These are phyloP conservation scores for Fusarium sulawesiense DNA, from an alignment of 2,329 filamentous ascomycete species.

Conservation along the genomic window DNA sequence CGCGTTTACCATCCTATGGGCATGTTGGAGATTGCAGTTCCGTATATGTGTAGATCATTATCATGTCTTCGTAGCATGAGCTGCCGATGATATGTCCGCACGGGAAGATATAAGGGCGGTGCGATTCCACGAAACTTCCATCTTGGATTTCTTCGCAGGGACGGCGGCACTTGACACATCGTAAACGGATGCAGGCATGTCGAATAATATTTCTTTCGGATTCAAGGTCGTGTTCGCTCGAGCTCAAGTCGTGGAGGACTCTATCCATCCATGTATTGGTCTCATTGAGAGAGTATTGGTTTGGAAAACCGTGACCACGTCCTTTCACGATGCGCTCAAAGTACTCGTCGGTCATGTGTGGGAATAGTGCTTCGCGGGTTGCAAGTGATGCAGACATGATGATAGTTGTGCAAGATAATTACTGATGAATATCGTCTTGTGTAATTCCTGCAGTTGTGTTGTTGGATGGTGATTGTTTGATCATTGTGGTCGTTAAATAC, in stretches of 20 bases:
- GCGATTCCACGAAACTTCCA: neutral
- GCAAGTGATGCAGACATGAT: neutral
- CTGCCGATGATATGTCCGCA: constrained; percentile 41
- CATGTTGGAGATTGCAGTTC: constrained; percentile 5
- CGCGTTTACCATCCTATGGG: constrained; percentile 30
- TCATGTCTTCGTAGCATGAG: constrained; percentile 19
- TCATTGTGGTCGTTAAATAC: neutral
- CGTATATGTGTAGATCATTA: too few relatives aligned
- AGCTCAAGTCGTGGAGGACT: neutral
- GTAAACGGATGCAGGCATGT: constrained; percentile 28
- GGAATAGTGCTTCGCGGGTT: neutral
- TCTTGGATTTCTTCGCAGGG: constrained; percentile 19
- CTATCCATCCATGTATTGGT: constrained; percentile 17
- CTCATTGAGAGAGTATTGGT: constrained; percentile 18
- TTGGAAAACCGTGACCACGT: constrained; percentile 31
- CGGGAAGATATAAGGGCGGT: constrained; percentile 21
- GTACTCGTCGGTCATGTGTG: constrained; percentile 8
- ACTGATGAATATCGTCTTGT: neutral
- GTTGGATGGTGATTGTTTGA: neutral
- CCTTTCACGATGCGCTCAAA: constrained; percentile 2
- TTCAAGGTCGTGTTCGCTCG: neutral
- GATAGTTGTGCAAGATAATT: neutral
- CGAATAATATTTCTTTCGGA: neutral
- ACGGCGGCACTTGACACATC: constrained; percentile 28
- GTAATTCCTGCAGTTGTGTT: neutral